Conservation (phyloP, 1,284 basidiomycete genomes). For the Pyrrhoderma lamaoense region DNA sequence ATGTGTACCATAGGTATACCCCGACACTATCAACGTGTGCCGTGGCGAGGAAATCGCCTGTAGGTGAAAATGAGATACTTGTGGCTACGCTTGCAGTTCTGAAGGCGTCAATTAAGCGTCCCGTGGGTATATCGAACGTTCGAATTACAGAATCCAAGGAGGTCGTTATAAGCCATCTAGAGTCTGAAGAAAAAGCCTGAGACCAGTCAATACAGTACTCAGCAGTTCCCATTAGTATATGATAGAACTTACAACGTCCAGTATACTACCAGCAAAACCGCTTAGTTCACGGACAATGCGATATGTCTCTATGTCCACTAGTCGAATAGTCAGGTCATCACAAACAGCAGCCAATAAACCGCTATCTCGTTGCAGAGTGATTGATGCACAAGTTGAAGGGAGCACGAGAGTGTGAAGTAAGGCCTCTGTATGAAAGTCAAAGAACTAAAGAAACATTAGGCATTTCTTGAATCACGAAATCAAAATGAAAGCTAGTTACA, state of each 20-base stretch:
- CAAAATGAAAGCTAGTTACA: slow-evolving; percentile 41
- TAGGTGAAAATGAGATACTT: slow-evolving; percentile 87
- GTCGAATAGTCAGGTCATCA: slow-evolving; percentile 77
- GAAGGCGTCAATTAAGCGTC: slow-evolving; percentile 89
- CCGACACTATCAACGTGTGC: slow-evolving; percentile 92
- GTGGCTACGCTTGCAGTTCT: slow-evolving; percentile 86
- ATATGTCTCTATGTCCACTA: slow-evolving; percentile 89
- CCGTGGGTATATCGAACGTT: slow-evolving; percentile 95
- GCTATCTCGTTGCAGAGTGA: slow-evolving; percentile 79
- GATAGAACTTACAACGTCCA: slow-evolving; percentile 64
- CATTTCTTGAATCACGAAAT: not conserved
- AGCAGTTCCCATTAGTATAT: not conserved
- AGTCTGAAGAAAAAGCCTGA: slow-evolving; percentile 89
- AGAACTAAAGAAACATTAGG: slow-evolving; percentile 59
- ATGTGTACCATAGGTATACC: slow-evolving; percentile 79
- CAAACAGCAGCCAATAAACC: slow-evolving; percentile 81
- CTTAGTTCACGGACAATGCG: slow-evolving; percentile 82
- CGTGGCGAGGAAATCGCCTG: slow-evolving; percentile 93
- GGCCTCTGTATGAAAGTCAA: slow-evolving; percentile 86
- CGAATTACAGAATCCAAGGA: slow-evolving; percentile 90
- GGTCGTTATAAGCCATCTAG: slow-evolving; percentile 84
- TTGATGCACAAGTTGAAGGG: slow-evolving; percentile 62
- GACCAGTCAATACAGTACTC: not conserved
- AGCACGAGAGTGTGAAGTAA: slow-evolving; percentile 63
- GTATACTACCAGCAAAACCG: slow-evolving; percentile 72